Evolutionary conservation across 495 filamentous ascomycete species (phyloP).

Genomic region (Talaromyces nanjingensis): DNA sequence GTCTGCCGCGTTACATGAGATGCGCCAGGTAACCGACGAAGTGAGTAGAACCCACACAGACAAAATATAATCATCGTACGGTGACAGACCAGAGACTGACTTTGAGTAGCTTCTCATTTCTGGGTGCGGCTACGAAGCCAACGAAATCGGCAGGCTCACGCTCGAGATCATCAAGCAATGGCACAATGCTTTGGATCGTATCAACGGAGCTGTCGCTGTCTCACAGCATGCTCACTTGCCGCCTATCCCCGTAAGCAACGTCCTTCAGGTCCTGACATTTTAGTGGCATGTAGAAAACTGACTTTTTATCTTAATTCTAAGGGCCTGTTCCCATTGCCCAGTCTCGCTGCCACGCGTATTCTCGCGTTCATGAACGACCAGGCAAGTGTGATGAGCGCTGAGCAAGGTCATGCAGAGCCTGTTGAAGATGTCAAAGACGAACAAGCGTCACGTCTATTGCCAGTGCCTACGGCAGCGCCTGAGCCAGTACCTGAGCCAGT

Average conservation of each 20-base stretch:
- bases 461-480: background rate
- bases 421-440: background rate
- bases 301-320: background rate
- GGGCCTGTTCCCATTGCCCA: background rate
- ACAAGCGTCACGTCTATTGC: background rate
- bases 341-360: background rate
- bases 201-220: background rate
- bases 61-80: background rate
- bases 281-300: background rate
- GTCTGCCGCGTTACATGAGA: background rate
- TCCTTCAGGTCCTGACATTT: background rate
- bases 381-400: background rate
- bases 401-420: background rate
- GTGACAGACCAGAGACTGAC: background rate
- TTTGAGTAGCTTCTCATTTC: constrained; percentile 19
- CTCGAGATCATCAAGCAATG: constrained; percentile 19
- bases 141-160: constrained; percentile 23
- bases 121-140: constrained; percentile 17
- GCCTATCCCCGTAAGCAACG: background rate
- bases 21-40: background rate
- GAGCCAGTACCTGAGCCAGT: background rate
- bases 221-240: background rate
- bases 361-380: background rate
- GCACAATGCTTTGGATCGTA: background rate
- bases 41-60: background rate